Conservation (phyloP, 345 rosid genomes). For the Dimocarpus longan region DNA sequence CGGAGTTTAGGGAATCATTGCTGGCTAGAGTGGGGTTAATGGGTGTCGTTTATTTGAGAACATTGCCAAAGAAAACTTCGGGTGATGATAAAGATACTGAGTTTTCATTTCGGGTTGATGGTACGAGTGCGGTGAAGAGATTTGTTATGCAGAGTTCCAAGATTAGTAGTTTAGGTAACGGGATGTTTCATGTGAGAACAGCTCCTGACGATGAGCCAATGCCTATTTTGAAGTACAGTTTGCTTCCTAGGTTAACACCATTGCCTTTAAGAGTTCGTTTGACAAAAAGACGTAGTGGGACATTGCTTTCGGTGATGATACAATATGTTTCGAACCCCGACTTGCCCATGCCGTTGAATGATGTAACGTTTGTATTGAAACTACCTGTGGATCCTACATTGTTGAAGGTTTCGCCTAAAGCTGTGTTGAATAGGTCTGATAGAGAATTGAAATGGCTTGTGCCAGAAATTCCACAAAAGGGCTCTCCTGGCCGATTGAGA, state of each 20-base stretch:
- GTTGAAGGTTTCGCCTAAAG: constrained; percentile 94
- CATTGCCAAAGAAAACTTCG: constrained; percentile 70
- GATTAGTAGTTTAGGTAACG: constrained; percentile 82
- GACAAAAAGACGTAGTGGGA: constrained; percentile 82
- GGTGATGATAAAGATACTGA: constrained; percentile 79
- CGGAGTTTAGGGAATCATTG: constrained; percentile 94
- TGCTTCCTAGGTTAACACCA: constrained; percentile 79
- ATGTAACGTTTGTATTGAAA: constrained; percentile 81
- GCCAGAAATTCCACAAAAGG: constrained; percentile 76
- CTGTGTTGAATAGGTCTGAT: constrained; percentile 78
- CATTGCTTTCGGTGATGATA: constrained; percentile 94
- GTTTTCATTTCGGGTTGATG: constrained; percentile 85
- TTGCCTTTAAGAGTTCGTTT: constrained; percentile 89
- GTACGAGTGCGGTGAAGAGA: constrained; percentile 72
- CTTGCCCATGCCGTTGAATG: constrained; percentile 59
- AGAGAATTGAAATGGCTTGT: constrained; percentile 91
- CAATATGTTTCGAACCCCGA: constrained; percentile 92
- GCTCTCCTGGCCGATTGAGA: constrained; percentile 73
- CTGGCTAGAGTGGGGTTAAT: constrained; percentile 89
- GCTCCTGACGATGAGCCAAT: constrained; percentile 89
- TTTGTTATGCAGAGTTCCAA: constrained; percentile 72
- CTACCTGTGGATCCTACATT: constrained; percentile 93
- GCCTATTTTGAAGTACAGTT: constrained; percentile 87
- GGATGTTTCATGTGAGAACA: constrained; percentile 91
- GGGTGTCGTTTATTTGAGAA: constrained; percentile 89